These are phyloP conservation scores for Pythium sp. DNA, from an alignment of 352 stramenopile species.

Conservation along the genomic window DNA sequence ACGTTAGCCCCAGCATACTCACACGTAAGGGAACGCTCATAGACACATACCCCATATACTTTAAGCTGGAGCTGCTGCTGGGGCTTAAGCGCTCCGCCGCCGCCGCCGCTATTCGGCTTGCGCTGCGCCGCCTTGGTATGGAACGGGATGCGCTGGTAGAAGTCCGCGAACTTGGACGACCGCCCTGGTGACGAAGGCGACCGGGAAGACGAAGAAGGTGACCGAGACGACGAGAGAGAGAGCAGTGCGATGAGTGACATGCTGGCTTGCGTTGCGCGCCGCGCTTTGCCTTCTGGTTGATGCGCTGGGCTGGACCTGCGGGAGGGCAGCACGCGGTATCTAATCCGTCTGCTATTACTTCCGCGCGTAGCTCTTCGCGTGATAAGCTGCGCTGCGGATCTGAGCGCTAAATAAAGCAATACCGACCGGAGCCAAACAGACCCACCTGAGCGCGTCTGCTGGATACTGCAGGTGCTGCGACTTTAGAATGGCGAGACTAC, in stretches of 20 bases:
- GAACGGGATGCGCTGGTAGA: constrained; percentile 13
- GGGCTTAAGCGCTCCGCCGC: constrained; percentile 5
- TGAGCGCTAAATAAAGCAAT: background rate
- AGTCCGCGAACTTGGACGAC: constrained; percentile 9
- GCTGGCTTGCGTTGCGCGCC: background rate
- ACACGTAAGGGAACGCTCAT: background rate
- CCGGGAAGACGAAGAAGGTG: background rate
- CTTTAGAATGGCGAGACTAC: background rate
- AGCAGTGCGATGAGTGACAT: constrained; percentile 19
- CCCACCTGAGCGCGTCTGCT: background rate
- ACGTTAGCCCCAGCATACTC: background rate
- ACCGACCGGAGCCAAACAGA: background rate
- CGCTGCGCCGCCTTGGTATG: background rate
- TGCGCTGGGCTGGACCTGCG: background rate
- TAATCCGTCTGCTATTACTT: background rate
- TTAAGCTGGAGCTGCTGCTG: constrained; percentile 8
- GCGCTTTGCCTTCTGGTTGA: background rate
- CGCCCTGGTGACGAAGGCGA: background rate
- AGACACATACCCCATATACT: constrained; percentile 6
- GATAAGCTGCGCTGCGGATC: background rate
- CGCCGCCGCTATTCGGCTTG: constrained; percentile 3
- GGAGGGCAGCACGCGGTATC: background rate
- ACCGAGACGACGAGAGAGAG: constrained; percentile 10
- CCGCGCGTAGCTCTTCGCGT: background rate
- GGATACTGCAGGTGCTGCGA: background rate